Percentiles rank a stretch among this genome's conserved stretches.
Evolutionary conservation across 2,329 filamentous ascomycete genomes (phyloP).

Genomic region (Dothistroma septosporum): DNA sequence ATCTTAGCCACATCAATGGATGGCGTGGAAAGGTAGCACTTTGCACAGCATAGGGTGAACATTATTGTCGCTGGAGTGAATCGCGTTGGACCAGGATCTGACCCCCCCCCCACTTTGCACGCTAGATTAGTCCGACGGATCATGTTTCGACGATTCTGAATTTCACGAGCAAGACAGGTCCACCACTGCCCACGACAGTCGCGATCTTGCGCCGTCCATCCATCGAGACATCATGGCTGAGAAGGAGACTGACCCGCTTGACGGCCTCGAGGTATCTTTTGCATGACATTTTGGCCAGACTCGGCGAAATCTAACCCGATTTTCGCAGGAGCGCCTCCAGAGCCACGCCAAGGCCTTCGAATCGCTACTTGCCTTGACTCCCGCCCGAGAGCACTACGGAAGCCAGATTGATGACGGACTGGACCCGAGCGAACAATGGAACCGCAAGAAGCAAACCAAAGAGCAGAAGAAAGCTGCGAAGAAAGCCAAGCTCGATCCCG

Average conservation of each 20-base stretch:
- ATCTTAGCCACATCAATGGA: no score
- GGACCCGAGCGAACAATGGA: conserved; percentile 86
- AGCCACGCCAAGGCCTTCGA: conserved; percentile 72
- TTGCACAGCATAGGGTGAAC: background rate
- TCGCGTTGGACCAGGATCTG: background rate
- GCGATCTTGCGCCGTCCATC: background rate
- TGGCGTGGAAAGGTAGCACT: no score
- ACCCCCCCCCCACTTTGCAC: background rate
- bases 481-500: conserved; percentile 84
- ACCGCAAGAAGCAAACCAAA: conserved; percentile 92
- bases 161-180: background rate
- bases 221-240: background rate
- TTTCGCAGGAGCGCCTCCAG: conserved; percentile 49
- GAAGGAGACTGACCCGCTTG: conserved; percentile 17
- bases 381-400: conserved; percentile 80
- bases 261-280: conserved; percentile 20
- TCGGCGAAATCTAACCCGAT: conserved; percentile 4
- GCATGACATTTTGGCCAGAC: background rate
- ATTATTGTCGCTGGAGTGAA: background rate
- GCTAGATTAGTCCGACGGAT: background rate
- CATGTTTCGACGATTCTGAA: background rate
- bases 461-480: conserved; percentile 78
- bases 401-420: conserved; percentile 52
- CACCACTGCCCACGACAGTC: background rate
- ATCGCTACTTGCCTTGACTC: conserved; percentile 79